Evolutionary conservation across 257 asterid genomes (phyloP).

Genomic region (Anisodus tanguticus): DNA sequence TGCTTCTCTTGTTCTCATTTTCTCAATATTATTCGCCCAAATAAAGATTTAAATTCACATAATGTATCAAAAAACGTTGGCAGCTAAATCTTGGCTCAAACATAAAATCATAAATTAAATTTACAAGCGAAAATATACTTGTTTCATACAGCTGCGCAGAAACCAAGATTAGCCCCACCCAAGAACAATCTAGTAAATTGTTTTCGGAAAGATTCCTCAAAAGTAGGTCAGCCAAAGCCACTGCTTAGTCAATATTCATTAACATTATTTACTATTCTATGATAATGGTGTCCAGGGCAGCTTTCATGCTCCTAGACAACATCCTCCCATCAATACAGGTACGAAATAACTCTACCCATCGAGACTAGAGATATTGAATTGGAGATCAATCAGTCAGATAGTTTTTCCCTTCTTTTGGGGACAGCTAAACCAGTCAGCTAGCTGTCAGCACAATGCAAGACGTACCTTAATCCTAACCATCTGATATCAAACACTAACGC

Average conservation of each 20-base stretch:
- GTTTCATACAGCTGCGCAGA: neutral
- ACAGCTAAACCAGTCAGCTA: neutral
- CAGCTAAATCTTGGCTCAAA: neutral
- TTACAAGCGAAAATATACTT: neutral
- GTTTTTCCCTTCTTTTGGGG: neutral
- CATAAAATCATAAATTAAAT: neutral
- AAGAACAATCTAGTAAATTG: neutral
- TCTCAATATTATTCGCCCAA: neutral
- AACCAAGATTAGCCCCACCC: neutral
- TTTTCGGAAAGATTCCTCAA: neutral
- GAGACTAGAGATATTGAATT: neutral
- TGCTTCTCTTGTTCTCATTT: neutral
- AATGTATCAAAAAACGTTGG: neutral
- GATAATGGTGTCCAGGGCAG: neutral
- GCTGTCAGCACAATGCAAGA: constrained; percentile 9
- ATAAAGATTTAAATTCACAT: neutral
- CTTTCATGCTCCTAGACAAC: neutral
- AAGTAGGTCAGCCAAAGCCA: neutral
- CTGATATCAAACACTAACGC: constrained; percentile 17
- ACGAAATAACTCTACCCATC: neutral
- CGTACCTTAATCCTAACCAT: neutral
- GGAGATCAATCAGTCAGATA: neutral
- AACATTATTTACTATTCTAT: neutral
- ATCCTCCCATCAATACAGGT: neutral
- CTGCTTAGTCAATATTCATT: neutral